These are phyloP conservation scores for Pulveroboletus sp. DNA, from an alignment of 768 basidiomycete genomes.

Conservation along the genomic window DNA sequence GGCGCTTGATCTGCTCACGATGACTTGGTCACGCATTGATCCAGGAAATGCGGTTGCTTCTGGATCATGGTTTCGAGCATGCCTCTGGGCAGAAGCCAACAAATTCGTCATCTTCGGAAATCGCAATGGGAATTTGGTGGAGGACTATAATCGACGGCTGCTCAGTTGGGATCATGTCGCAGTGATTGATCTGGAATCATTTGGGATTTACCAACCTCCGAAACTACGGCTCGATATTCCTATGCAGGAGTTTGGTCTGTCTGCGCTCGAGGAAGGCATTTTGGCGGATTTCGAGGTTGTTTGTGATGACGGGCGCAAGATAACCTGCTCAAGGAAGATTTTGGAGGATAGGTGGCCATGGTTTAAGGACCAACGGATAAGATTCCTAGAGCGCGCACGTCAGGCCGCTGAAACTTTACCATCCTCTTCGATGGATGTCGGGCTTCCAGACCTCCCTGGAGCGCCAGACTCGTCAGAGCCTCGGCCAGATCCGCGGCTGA, in stretches of 20 bases:
- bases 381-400: constrained; percentile 57
- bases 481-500: constrained; percentile 74
- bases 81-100: constrained; percentile 81
- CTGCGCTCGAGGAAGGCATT: constrained; percentile 75
- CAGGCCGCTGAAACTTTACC: constrained; percentile 59
- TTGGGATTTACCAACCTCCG: constrained; percentile 93
- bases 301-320: constrained; percentile 84
- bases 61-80: constrained; percentile 95
- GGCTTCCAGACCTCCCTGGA: constrained; percentile 61
- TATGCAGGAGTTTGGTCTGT: constrained; percentile 84
- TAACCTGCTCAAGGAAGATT: constrained; percentile 80
- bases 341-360: constrained; percentile 93
- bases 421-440: constrained; percentile 55
- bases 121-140: constrained; percentile 79
- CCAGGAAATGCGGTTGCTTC: constrained; percentile 80
- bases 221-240: constrained; percentile 58
- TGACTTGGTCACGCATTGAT: constrained; percentile 88
- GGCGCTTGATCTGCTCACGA: constrained; percentile 82
- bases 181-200: constrained; percentile 88
- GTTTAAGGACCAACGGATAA: constrained; percentile 74
- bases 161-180: constrained; percentile 92
- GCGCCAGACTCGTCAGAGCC: constrained; percentile 45
- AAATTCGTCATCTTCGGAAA: constrained; percentile 92
- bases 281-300: constrained; percentile 91
- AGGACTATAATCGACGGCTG: constrained; percentile 89